Base-by-base conservation (phyloP, 352 stramenopile genomes). In the Pythium sukuiense region DNA sequence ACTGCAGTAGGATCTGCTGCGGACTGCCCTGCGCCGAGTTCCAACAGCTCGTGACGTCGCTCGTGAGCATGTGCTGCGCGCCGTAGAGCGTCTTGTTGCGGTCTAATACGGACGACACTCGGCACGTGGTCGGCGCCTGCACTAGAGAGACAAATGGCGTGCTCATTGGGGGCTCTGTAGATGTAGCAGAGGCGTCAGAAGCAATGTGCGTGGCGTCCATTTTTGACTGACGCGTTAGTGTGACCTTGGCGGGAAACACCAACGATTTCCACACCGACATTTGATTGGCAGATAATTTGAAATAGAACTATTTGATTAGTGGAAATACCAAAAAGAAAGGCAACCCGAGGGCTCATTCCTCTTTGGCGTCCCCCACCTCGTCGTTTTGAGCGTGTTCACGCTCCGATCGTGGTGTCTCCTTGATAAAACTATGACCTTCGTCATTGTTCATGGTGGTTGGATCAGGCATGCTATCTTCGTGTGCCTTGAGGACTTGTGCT, bases 21-120 rank as follows among this genome's bases (percentile, higher is more conserved):
- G 79, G 79, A 74, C 53, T 78, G 29, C 85, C 81, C 62, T 93
- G 80, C 46, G 76, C 76, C 61, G 82, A 91, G 55, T 84, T 89
- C 82, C 85, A 93, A 65, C 85, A 93, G 14, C 62, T 89, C 8
- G 76, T 80, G 39, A 72, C 57, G 63, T 82, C 74, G 0, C 24
- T 6, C 9, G 74, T 70, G 55, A 93, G 69, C 76, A 89, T 82
- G 64, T 91, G 71, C 14, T 75, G 71, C 39, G 65, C 79, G 8
- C 80, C 82, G 61, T 89, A 89, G 18, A 86, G 79, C 49, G 68
- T 65, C 50, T 80, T 81, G 63, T 92, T 87, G 67, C 81, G 77
- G 61, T 90, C 81, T 18, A 93, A 71, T 26, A 88, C 82, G 6
- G 84, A 91, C 8, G 84, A 91, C 12, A 81, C 82, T 33, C 81